phyloP scores from a whole-genome alignment of 1,139 yeast species.

The Geotrichum citri-aurantii region DNA sequence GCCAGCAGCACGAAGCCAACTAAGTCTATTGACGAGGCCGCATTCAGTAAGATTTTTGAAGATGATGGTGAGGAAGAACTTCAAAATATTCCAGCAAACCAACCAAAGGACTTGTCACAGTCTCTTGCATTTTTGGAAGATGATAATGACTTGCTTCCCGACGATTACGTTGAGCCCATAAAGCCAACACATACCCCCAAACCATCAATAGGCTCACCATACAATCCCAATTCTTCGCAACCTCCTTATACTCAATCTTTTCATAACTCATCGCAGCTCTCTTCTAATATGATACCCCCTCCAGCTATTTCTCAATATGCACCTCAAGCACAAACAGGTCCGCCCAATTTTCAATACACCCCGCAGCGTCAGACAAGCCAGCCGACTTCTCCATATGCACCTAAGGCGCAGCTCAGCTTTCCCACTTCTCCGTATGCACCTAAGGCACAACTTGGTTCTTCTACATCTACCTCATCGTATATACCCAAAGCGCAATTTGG shows the following conservation, averaged over 20 bases:
- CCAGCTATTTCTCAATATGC: constrained; percentile 5
- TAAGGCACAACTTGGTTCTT: not conserved
- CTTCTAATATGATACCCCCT: constrained; percentile 3
- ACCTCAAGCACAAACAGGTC: not conserved
- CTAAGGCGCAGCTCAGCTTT: not conserved
- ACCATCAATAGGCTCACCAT: constrained; percentile 10
- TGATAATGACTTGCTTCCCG: constrained; percentile 41
- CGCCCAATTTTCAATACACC: not conserved
- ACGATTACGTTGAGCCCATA: constrained; percentile 34
- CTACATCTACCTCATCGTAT: not conserved
- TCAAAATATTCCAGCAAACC: not conserved
- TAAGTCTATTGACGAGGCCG: constrained; percentile 17
- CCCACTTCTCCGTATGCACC: not conserved
- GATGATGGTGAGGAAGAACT: constrained; percentile 16
- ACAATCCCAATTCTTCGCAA: not conserved
- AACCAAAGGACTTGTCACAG: constrained; percentile 18
- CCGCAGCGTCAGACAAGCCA: not conserved
- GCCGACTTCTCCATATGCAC: not conserved
- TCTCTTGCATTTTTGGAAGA: constrained; percentile 41
- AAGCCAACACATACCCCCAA: not conserved
- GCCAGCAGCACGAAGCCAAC: not conserved
- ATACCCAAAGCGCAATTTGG: not conserved
- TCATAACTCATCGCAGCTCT: constrained; percentile 7
- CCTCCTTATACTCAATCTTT: not conserved
- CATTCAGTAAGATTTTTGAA: constrained; percentile 20